Base-by-base conservation (phyloP, 2,329 filamentous ascomycete species). In the Metarhizium humberi region DNA sequence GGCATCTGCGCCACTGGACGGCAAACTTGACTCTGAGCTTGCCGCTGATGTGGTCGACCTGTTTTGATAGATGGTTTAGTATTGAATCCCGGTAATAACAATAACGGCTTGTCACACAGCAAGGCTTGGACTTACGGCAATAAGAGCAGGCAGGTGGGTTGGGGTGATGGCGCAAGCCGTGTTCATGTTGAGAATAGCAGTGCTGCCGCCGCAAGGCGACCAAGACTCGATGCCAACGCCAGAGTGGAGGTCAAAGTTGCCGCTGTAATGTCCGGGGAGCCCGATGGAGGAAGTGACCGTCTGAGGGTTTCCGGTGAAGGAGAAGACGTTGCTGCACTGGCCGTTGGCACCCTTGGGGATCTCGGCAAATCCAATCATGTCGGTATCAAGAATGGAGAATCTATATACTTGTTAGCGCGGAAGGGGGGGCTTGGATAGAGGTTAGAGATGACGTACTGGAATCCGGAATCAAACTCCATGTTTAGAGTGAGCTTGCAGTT, bases 141-240 rank as follows among this genome's bases (percentile, higher is more conserved):
- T 65, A 30, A 64, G 57, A 25, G 63, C 62, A 1, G 59, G 58
- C 2, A 60, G 57, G 16, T 56, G 25, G 1, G 63, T 63, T 5
- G 63, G 63, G 13, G 46, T 55, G 11, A 65, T 59, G 56, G 56
- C 57, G 59, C 61, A 64, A 38, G 63, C 61, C 6, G 63, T 63
- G 56, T 65, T 65, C 61, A 65, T 62, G 59, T 65, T 65, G 36
- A 65, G 57, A 52, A 65, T 65, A 7, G 63, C 62, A 4, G 61
- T 63, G 59, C 60, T 61, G 53, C 62, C 62, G 36, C 62, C 60
- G 57, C 63, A 65, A 0, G 58, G 61, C 18, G 63, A 65, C 61
- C 60, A 63, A 11, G 58, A 60, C 13, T 50, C 47, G 43, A 63
- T 55, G 25, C 62, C 61, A 3, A 62, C 49, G 18, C 51, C 55